Percentiles rank a stretch among this genome's conserved stretches.
Conservation (phyloP, 768 basidiomycete genomes). For the Suillus subaureus region DNA sequence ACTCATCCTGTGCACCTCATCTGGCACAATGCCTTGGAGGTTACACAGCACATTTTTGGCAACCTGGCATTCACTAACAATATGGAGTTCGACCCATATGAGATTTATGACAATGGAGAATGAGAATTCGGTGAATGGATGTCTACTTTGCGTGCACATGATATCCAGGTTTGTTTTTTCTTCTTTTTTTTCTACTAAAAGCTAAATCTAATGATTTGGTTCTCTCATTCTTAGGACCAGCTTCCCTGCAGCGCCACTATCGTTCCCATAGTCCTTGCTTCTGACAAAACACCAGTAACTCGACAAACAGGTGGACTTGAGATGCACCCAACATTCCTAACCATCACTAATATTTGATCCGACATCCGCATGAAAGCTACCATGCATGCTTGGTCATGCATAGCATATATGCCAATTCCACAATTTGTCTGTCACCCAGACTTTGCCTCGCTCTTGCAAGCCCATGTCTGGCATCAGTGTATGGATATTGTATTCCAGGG, state of each 20-base stretch:
- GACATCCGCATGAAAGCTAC: too few species aligned
- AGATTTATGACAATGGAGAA: constrained; percentile 6
- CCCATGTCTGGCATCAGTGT: too few species aligned
- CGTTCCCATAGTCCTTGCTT: constrained; percentile 28
- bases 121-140: constrained; percentile 28
- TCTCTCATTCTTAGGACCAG: constrained; percentile 13
- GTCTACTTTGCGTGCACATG: constrained; percentile 18
- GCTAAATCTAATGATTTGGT: not conserved
- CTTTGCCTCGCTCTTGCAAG: too few species aligned
- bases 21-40: constrained; percentile 29
- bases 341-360: too few species aligned
- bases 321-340: too few species aligned
- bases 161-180: constrained; percentile 24
- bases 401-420: too few species aligned
- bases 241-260: constrained; percentile 29
- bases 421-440: too few species aligned
- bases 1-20: constrained; percentile 20
- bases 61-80: constrained; percentile 25
- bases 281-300: too few species aligned
- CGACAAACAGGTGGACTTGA: too few species aligned
- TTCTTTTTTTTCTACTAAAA: not conserved
- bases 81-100: constrained; percentile 25
- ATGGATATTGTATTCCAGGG: too few species aligned
- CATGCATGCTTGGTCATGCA: too few species aligned
- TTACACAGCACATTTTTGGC: constrained; percentile 21